A percentile compares a stretch with the other conserved stretches of the same genome.
Evolutionary conservation across 179 eudicot genomes (phyloP).

Genomic region (Spinacia oleracea): DNA sequence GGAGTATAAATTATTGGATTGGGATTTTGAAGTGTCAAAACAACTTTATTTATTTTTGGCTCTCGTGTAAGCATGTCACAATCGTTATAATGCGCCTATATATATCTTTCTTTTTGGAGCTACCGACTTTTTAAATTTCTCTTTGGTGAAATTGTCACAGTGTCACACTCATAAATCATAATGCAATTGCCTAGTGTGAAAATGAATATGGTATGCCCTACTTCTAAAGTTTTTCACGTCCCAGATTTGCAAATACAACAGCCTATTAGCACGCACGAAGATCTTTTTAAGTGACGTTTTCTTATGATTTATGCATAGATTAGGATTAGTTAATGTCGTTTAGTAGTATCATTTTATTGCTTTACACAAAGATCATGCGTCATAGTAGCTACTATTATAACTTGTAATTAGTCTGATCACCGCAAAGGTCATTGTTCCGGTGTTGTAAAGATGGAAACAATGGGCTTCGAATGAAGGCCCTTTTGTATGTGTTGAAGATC

Average conservation of each 20-base stretch:
- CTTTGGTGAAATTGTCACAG: too few relatives aligned
- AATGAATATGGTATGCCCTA: constrained; percentile 9
- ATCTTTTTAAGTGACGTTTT: background rate
- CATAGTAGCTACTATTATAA: background rate
- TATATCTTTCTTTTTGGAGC: background rate
- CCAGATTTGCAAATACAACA: constrained; percentile 16
- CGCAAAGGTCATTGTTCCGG: too few relatives aligned
- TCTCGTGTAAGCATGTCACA: constrained; percentile 25
- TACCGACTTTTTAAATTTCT: constrained; percentile 24
- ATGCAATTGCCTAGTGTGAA: constrained; percentile 18
- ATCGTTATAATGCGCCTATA: background rate
- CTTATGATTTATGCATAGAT: background rate
- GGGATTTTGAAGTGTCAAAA: constrained; percentile 16
- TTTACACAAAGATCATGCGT: background rate
- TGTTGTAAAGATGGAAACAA: too few relatives aligned
- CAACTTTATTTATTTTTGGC: background rate
- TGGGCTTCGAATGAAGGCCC: too few relatives aligned
- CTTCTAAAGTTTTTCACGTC: constrained; percentile 24
- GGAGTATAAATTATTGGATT: too few relatives aligned
- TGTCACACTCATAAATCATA: background rate
- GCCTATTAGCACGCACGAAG: background rate
- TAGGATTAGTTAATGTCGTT: background rate
- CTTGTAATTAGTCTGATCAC: too few relatives aligned
- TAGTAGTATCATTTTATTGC: background rate
- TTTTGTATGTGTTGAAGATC: too few relatives aligned